Evolutionary conservation across 495 filamentous ascomycete genomes (phyloP), one percentile per base, ranked within the genome.

Genomic region (Aspergillus ellipticus): DNA sequence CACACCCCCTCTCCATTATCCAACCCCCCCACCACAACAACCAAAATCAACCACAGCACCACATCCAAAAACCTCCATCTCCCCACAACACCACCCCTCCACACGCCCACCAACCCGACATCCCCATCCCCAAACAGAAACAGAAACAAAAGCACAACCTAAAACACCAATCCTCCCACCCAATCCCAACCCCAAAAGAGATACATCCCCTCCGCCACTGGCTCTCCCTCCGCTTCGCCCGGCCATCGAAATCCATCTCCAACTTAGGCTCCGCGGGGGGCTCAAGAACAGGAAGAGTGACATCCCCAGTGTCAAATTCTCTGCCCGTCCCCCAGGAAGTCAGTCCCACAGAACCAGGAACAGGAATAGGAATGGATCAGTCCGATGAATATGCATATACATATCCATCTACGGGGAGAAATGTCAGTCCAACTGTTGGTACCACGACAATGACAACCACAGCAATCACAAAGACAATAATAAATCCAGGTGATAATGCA

Each of bases 131-230:
- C 45, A 47, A 7, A 2, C 20, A 43, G 2, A 17, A 47, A 21
- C 45, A 47, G 17, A 28, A 28, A 21, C 22, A 48, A 2, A 47
- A 47, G 0, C 21, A 9, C 17, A 45, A 19, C 8, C 43, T 10
- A 15, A 17, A 47, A 8, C 45, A n/a, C 45, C 22, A 29, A 6
- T 22, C 22, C 24, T 11, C 3, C 13, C 45, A 4, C 22, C 24
- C 21, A 26, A 10, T 3, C 10, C 43, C 20, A 47, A 6, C 24
- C 20, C 21, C 11, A 47, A 6, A 47, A 15, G 28, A 13, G 13
- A 47, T 16, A 20, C 43, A 47, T 11, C 43, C 22, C 45, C 45
- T 48, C 45, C 45, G 45, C 45, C 45, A 29, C 45, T 48, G 45
- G 45, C 24, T 48, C 13, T 48, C 45, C 1, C 45, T 28, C 6